phyloP scores from a whole-genome alignment of 805 yeast species.

The Sugiyamaella mastotermitis region DNA sequence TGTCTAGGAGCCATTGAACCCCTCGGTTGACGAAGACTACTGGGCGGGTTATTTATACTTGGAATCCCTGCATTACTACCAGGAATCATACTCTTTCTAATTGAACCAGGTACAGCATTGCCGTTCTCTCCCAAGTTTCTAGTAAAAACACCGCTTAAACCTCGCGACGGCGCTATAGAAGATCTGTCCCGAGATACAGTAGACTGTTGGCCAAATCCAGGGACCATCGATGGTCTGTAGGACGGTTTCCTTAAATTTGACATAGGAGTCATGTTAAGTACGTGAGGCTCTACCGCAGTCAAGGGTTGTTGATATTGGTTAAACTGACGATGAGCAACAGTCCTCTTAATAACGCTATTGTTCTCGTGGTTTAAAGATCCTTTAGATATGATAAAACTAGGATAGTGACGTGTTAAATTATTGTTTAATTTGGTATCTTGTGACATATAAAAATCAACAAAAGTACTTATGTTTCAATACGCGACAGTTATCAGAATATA shows the following conservation, averaged over 20 bases:
- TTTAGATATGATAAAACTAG: too few species aligned
- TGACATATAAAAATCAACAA: too few species aligned
- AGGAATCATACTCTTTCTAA: constrained; percentile 9
- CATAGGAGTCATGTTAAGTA: constrained; percentile 10
- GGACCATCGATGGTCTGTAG: constrained; percentile 14
- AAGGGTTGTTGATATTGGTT: constrained; percentile 7
- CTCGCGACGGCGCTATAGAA: constrained; percentile 16
- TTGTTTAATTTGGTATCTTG: too few species aligned
- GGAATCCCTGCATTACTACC: neutral
- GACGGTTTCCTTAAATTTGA: constrained; percentile 15
- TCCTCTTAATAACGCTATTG: neutral
- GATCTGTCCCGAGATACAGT: constrained; percentile 6
- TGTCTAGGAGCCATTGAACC: constrained; percentile 10
- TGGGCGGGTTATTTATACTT: constrained; percentile 7
- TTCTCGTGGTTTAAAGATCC: too few species aligned
- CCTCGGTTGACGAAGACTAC: constrained; percentile 10
- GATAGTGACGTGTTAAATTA: too few species aligned
- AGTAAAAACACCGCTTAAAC: constrained; percentile 13
- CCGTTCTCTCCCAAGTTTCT: constrained; percentile 1
- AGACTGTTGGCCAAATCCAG: constrained; percentile 6
- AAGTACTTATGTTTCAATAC: too few species aligned
- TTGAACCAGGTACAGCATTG: constrained; percentile 3
- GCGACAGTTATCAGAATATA: too few species aligned
- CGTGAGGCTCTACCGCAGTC: constrained; percentile 3
- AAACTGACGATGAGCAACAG: neutral